These are phyloP conservation scores for Sphaerulina populicola DNA, from an alignment of 2,329 filamentous ascomycete species.

Conservation along the genomic window DNA sequence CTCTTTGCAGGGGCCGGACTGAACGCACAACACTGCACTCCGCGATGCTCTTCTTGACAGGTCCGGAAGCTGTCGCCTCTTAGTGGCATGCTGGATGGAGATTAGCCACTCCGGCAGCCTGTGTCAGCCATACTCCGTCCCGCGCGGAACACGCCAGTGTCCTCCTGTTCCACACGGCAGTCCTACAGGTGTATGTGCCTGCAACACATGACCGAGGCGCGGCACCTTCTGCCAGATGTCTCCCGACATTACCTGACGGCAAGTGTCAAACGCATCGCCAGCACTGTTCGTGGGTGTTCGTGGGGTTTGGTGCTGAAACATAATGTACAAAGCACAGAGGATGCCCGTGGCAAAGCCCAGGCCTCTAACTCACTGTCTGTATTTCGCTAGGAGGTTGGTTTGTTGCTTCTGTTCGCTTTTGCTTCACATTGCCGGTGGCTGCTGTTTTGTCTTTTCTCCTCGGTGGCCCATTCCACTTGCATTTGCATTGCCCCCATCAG, in stretches of 20 bases:
- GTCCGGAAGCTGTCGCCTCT: conserved; percentile 12
- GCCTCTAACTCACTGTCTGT: conserved; percentile 8
- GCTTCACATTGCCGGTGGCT: conserved; percentile 16
- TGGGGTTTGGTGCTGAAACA: conserved; percentile 17
- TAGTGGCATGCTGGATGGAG: conserved; percentile 3
- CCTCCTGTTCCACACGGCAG: conserved; percentile 14
- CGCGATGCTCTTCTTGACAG: conserved; percentile 10
- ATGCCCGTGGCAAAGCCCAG: conserved; percentile 9
- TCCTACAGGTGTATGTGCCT: conserved; percentile 14
- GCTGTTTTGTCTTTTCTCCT: conserved; percentile 16
- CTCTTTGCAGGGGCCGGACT: conserved; percentile 10
- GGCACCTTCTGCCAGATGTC: conserved; percentile 13
- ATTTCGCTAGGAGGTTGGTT: conserved; percentile 17
- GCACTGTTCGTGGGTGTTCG: conserved; percentile 11
- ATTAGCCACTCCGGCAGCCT: conserved; percentile 8
- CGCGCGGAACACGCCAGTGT: conserved; percentile 15
- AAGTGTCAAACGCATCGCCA: conserved; percentile 19
- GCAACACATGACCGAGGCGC: conserved; percentile 16
- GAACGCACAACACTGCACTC: conserved; percentile 13
- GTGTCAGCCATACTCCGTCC: conserved; percentile 15
- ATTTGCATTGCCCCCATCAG: not conserved
- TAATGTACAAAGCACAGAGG: conserved; percentile 15
- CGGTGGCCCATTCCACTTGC: conserved; percentile 11
- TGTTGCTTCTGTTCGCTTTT: conserved; percentile 16
- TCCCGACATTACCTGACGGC: conserved; percentile 16